These are phyloP conservation scores for Sophora flavescens DNA, from an alignment of 306 rosid species.

Conservation along the genomic window DNA sequence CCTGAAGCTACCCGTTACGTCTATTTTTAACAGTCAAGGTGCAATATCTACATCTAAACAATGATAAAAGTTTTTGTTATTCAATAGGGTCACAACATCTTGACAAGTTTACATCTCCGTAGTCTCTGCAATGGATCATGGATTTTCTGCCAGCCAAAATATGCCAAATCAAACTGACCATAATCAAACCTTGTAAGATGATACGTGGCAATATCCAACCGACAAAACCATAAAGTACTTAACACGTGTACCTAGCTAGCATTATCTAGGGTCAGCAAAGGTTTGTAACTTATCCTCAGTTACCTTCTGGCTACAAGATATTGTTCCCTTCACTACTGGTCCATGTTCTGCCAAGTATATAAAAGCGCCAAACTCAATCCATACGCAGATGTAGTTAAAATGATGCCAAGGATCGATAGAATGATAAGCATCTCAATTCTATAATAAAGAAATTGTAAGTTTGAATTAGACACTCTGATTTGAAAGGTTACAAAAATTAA, in stretches of 20 bases:
- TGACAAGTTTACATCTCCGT: not conserved
- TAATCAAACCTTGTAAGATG: not conserved
- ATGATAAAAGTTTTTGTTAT: not conserved
- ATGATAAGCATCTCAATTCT: no score
- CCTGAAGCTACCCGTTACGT: not conserved
- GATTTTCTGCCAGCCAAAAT: not conserved
- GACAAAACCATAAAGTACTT: not conserved
- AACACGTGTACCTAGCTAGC: slow-evolving; percentile 28
- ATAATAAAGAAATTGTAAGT: no score
- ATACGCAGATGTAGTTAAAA: not conserved
- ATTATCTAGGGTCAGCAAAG: not conserved
- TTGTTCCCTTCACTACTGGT: not conserved
- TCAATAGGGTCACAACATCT: not conserved
- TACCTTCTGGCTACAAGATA: not conserved
- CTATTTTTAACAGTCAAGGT: not conserved
- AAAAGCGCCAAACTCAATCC: not conserved
- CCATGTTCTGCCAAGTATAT: slow-evolving; percentile 16
- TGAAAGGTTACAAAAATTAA: no score
- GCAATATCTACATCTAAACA: not conserved
- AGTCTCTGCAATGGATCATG: not conserved
- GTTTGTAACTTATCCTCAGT: not conserved
- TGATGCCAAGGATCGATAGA: no score
- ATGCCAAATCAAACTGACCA: slow-evolving; percentile 8
- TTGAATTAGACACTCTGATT: no score
- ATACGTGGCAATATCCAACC: slow-evolving; percentile 7